Evolutionary conservation across 2,329 filamentous ascomycete genomes (phyloP), one percentile per base, ranked within the genome.

Genomic region (Tolypocladium paradoxum): DNA sequence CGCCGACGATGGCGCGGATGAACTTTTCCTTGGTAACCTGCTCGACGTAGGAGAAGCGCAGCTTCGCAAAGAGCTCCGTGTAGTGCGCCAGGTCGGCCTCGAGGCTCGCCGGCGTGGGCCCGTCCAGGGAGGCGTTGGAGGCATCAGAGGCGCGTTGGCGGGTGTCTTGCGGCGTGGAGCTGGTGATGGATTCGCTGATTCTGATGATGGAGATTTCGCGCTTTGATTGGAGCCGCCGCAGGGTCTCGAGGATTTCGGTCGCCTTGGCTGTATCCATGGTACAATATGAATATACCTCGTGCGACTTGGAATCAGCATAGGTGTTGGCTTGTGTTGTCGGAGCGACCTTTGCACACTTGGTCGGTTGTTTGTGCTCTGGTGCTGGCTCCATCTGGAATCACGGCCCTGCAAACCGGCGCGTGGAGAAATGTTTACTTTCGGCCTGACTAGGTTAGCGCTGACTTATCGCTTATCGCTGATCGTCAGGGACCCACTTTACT

Each of bases 1-100:
- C 88, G 57, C 89, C 90, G 18, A 95, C 90, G 61, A 97, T 95
- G 58, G 88, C 85, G 60, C 90, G 88, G 52, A 99, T 85, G 69
- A 96, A 97, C 65, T 96, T 95, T 69, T 99, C 93, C 72, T 97
- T 99, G 46, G 92, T 97, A 57, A 97, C 90, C 75, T 97, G 93
- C 71, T 99, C 93, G 61, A 96, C 87, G 71, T 97, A 97, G 58
- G 88, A 95, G 75, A 97, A 97, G 61, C 92, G 89, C 38, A 97
- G 79, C 73, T 99, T 97, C 43, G 90, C 87, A 70, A 97, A 99
- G 22, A 97, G 81, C 70, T 96, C 91, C 72, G 88, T 90, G 74
- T 97, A 96, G 70, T 97, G 91, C 33, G 79, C 76, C 31, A 97
- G 77, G 68, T 97, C 92, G 31, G 88, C 88, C 58, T 88, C 84